A percentile compares a stretch with the other conserved stretches of the same genome.
Evolutionary conservation across 2,329 filamentous ascomycete species (phyloP).

Genomic region (Claviceps africana): DNA sequence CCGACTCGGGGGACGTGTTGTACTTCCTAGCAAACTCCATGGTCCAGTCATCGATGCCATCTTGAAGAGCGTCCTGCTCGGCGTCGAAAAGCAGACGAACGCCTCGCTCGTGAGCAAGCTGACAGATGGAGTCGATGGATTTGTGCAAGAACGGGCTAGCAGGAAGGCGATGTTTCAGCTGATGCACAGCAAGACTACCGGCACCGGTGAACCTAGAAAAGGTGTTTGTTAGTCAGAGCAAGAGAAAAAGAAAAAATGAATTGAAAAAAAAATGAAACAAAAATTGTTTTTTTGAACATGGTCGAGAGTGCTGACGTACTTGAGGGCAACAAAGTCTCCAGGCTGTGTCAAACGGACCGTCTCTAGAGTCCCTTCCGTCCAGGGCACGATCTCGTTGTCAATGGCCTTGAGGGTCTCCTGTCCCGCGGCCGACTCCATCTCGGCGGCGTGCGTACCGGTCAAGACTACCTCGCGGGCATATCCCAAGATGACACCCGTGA

Average conservation of each 20-base stretch:
- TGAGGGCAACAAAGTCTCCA: constrained; percentile 52
- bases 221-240: neutral
- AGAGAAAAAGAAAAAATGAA: too few relatives aligned
- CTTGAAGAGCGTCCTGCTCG: constrained; percentile 67
- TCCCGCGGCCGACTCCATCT: constrained; percentile 29
- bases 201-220: constrained; percentile 59
- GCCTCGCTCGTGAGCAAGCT: constrained; percentile 52
- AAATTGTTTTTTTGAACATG: neutral
- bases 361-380: constrained; percentile 60
- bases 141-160: constrained; percentile 50
- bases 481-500: constrained; percentile 68
- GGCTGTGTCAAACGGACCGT: constrained; percentile 53
- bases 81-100: constrained; percentile 73
- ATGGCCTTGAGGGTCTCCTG: constrained; percentile 35
- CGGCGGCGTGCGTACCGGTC: constrained; percentile 35
- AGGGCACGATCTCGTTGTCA: constrained; percentile 50
- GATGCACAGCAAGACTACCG: constrained; percentile 55
- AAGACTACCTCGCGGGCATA: constrained; percentile 75
- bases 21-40: constrained; percentile 63
- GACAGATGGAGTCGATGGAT: constrained; percentile 63
- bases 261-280: neutral
- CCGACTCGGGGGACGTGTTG: constrained; percentile 49
- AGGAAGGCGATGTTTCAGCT: constrained; percentile 47
- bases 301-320: constrained; percentile 23
- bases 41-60: constrained; percentile 70